Base-by-base conservation (phyloP, 2,329 filamentous ascomycete genomes). In the Ophiostoma sp. region DNA sequence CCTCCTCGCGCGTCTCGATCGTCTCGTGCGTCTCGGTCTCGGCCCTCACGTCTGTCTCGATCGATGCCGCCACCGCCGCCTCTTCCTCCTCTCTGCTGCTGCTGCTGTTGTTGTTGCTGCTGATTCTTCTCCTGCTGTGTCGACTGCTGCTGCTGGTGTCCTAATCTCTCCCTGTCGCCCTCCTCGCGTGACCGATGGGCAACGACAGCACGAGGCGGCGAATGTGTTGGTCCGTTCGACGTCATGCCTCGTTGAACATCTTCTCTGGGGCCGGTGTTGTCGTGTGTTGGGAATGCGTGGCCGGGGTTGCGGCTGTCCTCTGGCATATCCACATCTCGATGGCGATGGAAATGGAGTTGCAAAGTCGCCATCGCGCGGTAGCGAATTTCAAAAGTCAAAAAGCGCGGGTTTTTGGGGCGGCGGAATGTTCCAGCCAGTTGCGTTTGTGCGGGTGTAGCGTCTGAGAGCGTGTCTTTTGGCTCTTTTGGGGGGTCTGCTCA, bases 271-370 rank as follows among this genome's bases (percentile, higher is more conserved):
- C 80, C 78, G 79, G 78, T 80, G 77, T 68, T 80, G 77, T 68
- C 25, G 45, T 74, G 68, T 71, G 55, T 39, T 72, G 64, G 59
- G 33, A 42, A 52, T 71, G 68, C 79, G 78, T 79, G 78, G 76
- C 77, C 78, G 77, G 78, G 77, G 75, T 75, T 79, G 78, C 77
- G 80, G 75, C 78, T 79, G 80, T 83, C 82, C 80, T 82, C 80
- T 81, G 81, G 81, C 81, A 84, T 82, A 76, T 81, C 80, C 81
- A 79, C 81, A 82, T 83, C 78, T 79, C 80, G 81, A 78, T 78
- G 77, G 77, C 74, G 76, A 76, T 75, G 71, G 66, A 55, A 74
- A 76, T 75, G 70, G 66, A 59, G 74, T 39, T 39, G 63, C 61
- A 71, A 50, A 75, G 76, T 77, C 73, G 76, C 77, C 78, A 79